These are phyloP conservation scores for Saturnispora besseyi DNA, from an alignment of 805 yeast genomes.

Conservation along the genomic window DNA sequence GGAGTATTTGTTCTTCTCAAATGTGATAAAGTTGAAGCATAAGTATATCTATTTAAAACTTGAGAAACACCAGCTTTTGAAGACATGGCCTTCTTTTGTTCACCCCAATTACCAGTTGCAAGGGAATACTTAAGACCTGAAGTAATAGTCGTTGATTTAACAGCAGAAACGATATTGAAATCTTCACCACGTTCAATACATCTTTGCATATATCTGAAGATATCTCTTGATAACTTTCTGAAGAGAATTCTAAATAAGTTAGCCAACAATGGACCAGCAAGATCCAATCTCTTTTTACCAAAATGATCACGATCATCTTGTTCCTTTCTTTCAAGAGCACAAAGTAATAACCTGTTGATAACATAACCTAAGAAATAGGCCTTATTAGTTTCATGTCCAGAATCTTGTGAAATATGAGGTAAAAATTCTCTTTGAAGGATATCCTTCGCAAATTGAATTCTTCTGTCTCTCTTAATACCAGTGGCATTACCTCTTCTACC, in stretches of 20 bases:
- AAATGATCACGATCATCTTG: conserved; percentile 99
- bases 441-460: conserved; percentile 97
- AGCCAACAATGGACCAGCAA: conserved; percentile 97
- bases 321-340: conserved; percentile 95
- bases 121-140: conserved; percentile 95
- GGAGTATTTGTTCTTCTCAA: conserved; percentile 98
- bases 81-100: conserved; percentile 98
- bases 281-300: conserved; percentile 95
- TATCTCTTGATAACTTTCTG: conserved; percentile 91
- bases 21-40: conserved; percentile 97
- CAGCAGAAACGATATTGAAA: conserved; percentile 92
- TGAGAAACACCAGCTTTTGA: conserved; percentile 99
- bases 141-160: conserved; percentile 92
- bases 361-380: conserved; percentile 97
- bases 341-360: conserved; percentile 88
- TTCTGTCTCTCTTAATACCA: conserved; percentile 94
- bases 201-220: conserved; percentile 96
- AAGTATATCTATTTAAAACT: conserved; percentile 94
- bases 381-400: conserved; percentile 93
- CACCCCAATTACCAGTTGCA: conserved; percentile 99
- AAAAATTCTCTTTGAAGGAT: conserved; percentile 90
- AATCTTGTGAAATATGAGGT: conserved; percentile 96
- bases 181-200: conserved; percentile 97
- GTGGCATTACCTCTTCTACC: conserved; percentile 97
- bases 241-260: conserved; percentile 89